Conservation (phyloP, 192 early-diverging fungal genomes). For the Podochytrium sp. region DNA sequence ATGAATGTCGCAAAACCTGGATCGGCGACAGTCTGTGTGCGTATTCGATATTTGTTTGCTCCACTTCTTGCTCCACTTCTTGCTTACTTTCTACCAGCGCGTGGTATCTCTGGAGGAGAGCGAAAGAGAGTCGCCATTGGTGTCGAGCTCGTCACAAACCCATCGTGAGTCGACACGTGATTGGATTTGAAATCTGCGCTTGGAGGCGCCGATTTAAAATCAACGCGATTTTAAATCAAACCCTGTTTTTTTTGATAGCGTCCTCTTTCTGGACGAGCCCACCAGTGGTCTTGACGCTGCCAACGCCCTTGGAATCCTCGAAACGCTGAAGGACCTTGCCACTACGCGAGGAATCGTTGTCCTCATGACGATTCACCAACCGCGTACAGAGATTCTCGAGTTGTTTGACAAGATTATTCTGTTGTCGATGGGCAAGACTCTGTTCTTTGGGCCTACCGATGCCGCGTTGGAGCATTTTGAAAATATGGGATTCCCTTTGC, state of each 20-base stretch:
- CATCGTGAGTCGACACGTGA: constrained; percentile 16
- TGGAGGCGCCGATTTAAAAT: constrained; percentile 16
- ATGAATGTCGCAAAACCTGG: constrained; percentile 53
- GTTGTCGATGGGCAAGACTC: constrained; percentile 63
- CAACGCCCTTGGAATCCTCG: constrained; percentile 61
- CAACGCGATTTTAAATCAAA: neutral
- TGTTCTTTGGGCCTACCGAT: constrained; percentile 42
- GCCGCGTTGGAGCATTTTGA: constrained; percentile 45
- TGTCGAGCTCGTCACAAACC: constrained; percentile 39
- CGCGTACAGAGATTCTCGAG: constrained; percentile 67
- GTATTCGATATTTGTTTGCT: neutral
- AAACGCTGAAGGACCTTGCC: constrained; percentile 61
- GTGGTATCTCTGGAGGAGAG: constrained; percentile 56
- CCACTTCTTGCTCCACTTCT: neutral
- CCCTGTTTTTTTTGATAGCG: constrained; percentile 31
- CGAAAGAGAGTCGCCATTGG: constrained; percentile 51
- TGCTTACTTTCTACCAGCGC: constrained; percentile 36
- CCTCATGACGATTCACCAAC: constrained; percentile 83
- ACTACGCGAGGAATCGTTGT: constrained; percentile 59
- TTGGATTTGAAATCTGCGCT: neutral
- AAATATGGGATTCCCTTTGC: constrained; percentile 40
- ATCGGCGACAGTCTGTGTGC: constrained; percentile 50
- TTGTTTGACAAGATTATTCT: constrained; percentile 80
- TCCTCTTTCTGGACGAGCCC: constrained; percentile 40
- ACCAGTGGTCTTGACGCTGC: constrained; percentile 65